A percentile compares a stretch with the other conserved stretches of the same genome.
Evolutionary conservation across 2,329 filamentous ascomycete species (phyloP).

Genomic region (Blumeriella jaapii): DNA sequence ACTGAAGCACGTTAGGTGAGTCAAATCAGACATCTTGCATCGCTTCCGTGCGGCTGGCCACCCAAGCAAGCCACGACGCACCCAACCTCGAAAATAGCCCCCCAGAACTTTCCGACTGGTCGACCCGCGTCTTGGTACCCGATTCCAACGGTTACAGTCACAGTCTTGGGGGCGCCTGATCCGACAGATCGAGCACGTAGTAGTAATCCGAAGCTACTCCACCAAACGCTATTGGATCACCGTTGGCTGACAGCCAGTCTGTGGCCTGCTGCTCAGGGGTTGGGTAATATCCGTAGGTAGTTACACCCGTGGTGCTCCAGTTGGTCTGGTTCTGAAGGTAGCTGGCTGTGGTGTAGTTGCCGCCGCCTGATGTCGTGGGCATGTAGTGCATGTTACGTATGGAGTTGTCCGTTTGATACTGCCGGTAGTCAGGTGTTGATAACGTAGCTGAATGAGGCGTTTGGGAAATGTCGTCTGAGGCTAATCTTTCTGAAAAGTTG

Average conservation of each 20-base stretch:
- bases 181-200: conserved; percentile 11
- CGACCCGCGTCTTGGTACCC: too few relatives aligned
- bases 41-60: too few relatives aligned
- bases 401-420: conserved; percentile 5
- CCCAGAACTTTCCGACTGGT: too few relatives aligned
- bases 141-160: too few relatives aligned
- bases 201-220: conserved; percentile 12
- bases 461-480: too few relatives aligned
- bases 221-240: conserved; percentile 14
- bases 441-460: too few relatives aligned
- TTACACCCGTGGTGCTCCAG: conserved; percentile 5
- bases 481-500: conserved; percentile 5
- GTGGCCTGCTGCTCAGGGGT: conserved; percentile 4
- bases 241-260: conserved; percentile 11
- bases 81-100: too few relatives aligned
- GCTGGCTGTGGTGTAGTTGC: conserved; percentile 5
- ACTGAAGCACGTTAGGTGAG: too few relatives aligned
- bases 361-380: conserved; percentile 5
- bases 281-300: conserved; percentile 10
- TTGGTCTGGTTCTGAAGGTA: conserved; percentile 12
- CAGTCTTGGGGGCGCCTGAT: too few relatives aligned
- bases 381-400: conserved; percentile 5
- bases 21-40: too few relatives aligned
- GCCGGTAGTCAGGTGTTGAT: conserved; percentile 8
- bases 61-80: too few relatives aligned